Base-by-base conservation (phyloP, 129 eudicot genomes). In the Lactuca sativa region DNA sequence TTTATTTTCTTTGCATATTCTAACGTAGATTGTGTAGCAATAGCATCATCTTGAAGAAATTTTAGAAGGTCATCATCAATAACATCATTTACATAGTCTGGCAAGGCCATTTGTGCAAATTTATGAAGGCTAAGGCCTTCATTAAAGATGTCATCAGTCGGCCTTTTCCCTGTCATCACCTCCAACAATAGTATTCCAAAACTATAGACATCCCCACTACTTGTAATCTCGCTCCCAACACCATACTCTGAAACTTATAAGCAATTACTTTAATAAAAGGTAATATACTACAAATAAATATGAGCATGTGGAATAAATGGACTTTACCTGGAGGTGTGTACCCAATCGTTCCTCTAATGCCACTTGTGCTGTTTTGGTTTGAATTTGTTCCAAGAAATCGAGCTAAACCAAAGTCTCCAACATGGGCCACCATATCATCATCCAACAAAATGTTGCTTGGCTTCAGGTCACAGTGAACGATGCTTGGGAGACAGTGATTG, bases 121-220 rank as follows among this genome's bases (percentile, higher is more conserved):
- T 53, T 60, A 52, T 72, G 74, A 36, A 76, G 77, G 64, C 12
- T 76, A n/a, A 56, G 30, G 25, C 61, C 67, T 1, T 71, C 85
- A 13, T 8, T 63, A 21, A 83, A 72, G 57, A 63, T 63, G 54
- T 43, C n/a, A 5, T 61, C 49, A 0, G 77, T 83, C 2, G 82
- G 82, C 10, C 72, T 72, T 70, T 83, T 83, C 7, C 84, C 77
- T 0, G 80, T 75, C 55, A 80, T 66, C 62, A 76, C 61, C 67
- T 76, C 84, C 25, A 83, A 54, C 25, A 76, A 53, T 32, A 83
- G 30, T 44, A 80, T 67, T 47, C 82, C 82, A 48, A 64, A 79
- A 41, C 82, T 80, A 15, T 83, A 83, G 18, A 79, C 59, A 68
- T 83, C 88, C 8, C 88, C 88, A 1, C 64, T 48, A 15, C 64